Conservation (phyloP, 306 rosid genomes). For the Boehmeria nivea region DNA sequence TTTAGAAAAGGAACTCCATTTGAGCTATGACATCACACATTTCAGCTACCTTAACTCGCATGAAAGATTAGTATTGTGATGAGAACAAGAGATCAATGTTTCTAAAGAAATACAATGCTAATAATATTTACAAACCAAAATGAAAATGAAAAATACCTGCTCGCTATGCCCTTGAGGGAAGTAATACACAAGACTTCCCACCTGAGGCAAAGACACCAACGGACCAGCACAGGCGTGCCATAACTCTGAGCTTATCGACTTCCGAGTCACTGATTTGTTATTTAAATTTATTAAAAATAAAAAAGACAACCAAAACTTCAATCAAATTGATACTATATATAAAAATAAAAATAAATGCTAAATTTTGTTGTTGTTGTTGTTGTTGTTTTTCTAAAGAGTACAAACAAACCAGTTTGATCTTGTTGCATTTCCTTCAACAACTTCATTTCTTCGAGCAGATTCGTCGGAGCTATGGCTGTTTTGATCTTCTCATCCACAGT, state of each 20-base stretch:
- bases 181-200: conserved; percentile 80
- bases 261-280: conserved; percentile 66
- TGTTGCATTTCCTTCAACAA: conserved; percentile 89
- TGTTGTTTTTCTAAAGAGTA: not conserved
- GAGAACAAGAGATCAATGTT: too few species aligned
- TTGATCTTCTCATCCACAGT: conserved; percentile 64
- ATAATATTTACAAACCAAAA: too few species aligned
- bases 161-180: conserved; percentile 99
- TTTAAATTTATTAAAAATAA: conserved; percentile 2
- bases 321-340: not conserved
- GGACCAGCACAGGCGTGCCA: conserved; percentile 99
- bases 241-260: conserved; percentile 75
- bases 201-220: conserved; percentile 78
- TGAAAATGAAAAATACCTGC: conserved; percentile 44
- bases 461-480: conserved; percentile 36
- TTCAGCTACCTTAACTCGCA: too few species aligned
- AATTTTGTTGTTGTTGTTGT: too few species aligned
- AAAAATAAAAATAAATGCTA: not conserved
- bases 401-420: conserved; percentile 66
- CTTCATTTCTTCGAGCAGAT: conserved; percentile 76
- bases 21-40: too few species aligned
- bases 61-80: too few species aligned
- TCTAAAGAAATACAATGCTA: too few species aligned
- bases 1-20: too few species aligned
- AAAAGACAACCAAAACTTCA: not conserved